phyloP scores from a whole-genome alignment of 495 filamentous ascomycete species.

The Hyphodiscus hymeniophilus region DNA sequence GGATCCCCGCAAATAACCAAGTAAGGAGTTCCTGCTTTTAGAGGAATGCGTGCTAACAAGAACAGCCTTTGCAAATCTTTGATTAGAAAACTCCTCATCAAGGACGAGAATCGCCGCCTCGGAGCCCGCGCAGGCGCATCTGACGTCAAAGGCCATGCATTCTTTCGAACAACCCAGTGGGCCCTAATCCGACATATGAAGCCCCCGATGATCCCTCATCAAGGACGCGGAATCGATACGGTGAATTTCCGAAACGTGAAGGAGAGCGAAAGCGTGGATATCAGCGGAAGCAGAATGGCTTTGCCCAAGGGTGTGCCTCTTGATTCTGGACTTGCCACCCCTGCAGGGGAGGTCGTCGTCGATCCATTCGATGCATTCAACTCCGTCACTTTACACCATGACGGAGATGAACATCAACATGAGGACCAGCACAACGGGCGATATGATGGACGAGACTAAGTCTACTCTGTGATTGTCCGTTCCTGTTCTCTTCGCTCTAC shows the following conservation, averaged over 20 bases:
- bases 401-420: conserved; percentile 58
- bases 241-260: conserved; percentile 97
- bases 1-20: conserved; percentile 81
- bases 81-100: conserved; percentile 94
- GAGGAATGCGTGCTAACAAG: conserved; percentile 10
- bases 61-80: conserved; percentile 87
- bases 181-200: conserved; percentile 95
- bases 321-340: conserved; percentile 77
- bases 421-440: conserved; percentile 23
- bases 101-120: conserved; percentile 91
- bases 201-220: conserved; percentile 94
- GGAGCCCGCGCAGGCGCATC: conserved; percentile 92
- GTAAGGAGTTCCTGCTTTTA: conserved; percentile 42
- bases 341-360: conserved; percentile 67
- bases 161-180: conserved; percentile 95
- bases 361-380: conserved; percentile 99
- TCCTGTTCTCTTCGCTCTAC: neutral
- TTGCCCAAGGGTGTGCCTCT: conserved; percentile 65
- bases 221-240: conserved; percentile 86
- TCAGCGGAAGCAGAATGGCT: conserved; percentile 53
- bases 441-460: conserved; percentile 15
- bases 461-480: neutral
- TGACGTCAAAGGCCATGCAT: conserved; percentile 93
- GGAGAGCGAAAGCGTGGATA: conserved; percentile 92
- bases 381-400: conserved; percentile 94